Conservation (phyloP, 768 basidiomycete genomes). For the Boletellus sp. region DNA sequence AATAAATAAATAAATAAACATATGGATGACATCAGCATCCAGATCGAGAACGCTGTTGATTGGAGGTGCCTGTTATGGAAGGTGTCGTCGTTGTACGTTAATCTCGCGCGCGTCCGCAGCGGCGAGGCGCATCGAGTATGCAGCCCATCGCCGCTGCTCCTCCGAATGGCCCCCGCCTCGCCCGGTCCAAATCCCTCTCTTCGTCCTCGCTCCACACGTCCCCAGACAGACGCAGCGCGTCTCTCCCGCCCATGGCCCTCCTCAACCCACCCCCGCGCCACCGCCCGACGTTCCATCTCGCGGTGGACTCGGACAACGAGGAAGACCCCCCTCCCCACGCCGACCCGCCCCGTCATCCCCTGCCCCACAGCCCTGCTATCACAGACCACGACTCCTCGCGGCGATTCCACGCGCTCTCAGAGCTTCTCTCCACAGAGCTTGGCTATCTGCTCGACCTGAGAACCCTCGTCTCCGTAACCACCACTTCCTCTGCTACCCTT, state of each 20-base stretch:
- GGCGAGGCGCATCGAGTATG: too few relatives aligned
- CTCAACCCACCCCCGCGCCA: background rate
- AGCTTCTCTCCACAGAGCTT: slow-evolving; percentile 81
- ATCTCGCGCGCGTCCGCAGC: background rate
- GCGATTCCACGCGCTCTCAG: slow-evolving; percentile 73
- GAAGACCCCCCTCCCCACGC: background rate
- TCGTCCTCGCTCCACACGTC: background rate
- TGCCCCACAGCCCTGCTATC: background rate
- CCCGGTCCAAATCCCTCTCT: slow-evolving; percentile 24
- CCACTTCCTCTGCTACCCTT: background rate
- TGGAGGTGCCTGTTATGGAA: slow-evolving; percentile 7
- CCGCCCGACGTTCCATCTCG: slow-evolving; percentile 16
- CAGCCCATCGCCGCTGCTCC: background rate
- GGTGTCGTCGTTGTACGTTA: slow-evolving; percentile 3
- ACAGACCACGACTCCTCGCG: slow-evolving; percentile 38
- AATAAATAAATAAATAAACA: slow-evolving; percentile 25
- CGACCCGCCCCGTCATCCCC: background rate
- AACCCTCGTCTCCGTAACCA: slow-evolving; percentile 68
- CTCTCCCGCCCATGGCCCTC: slow-evolving; percentile 37
- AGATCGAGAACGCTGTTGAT: background rate
- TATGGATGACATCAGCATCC: slow-evolving; percentile 11
- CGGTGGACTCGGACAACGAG: slow-evolving; percentile 20
- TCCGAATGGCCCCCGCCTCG: background rate
- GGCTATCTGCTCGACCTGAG: slow-evolving; percentile 79
- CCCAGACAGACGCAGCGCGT: slow-evolving; percentile 35